These are phyloP conservation scores for Xylaria sp. DNA, from an alignment of 2,329 filamentous ascomycete genomes.

Conservation along the genomic window DNA sequence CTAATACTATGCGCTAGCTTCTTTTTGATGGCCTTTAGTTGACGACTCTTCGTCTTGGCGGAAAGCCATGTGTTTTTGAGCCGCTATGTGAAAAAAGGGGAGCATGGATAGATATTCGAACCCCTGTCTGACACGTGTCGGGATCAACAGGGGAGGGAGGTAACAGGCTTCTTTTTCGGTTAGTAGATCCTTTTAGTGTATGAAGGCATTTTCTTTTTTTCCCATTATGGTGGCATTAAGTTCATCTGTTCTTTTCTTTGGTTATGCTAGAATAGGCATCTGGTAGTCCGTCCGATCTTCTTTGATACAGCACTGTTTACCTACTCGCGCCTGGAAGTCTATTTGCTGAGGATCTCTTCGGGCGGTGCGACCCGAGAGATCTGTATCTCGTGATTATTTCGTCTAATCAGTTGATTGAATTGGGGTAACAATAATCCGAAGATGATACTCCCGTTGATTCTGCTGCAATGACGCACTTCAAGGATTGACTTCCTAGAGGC, in stretches of 20 bases:
- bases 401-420: conserved; percentile 6
- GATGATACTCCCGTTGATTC: background rate
- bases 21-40: conserved; percentile 5
- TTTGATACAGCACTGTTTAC: background rate
- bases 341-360: conserved; percentile 27
- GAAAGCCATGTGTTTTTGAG: conserved; percentile 18
- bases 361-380: conserved; percentile 32
- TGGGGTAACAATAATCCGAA: conserved; percentile 4
- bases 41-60: conserved; percentile 12
- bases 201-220: conserved; percentile 10
- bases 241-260: background rate
- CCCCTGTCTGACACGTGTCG: conserved; percentile 38
- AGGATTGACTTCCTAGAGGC: conserved; percentile 17
- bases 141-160: conserved; percentile 14
- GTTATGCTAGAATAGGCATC: background rate
- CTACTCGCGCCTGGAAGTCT: background rate
- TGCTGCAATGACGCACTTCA: conserved; percentile 8
- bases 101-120: conserved; percentile 18
- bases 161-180: conserved; percentile 24
- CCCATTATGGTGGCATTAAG: background rate
- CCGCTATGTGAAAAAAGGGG: conserved; percentile 10
- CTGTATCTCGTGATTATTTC: conserved; percentile 15
- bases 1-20: conserved; percentile 24
- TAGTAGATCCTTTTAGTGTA: conserved; percentile 22
- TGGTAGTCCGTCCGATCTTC: background rate